Conservation (phyloP, 257 asterid species). For the Nicotiana benthamiana region DNA sequence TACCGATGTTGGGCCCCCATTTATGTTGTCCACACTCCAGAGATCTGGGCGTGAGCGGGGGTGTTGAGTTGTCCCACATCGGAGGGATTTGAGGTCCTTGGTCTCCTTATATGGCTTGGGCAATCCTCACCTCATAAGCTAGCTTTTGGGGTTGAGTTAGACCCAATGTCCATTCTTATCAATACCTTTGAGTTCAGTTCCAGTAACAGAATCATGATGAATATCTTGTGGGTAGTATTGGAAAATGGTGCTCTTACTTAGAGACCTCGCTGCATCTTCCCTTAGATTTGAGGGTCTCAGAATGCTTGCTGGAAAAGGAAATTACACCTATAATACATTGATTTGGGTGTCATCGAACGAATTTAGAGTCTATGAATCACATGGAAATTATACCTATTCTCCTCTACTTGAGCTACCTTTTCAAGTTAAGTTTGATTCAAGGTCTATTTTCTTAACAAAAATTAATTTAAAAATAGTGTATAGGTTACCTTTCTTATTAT, state of each 20-base stretch:
- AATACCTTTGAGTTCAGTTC: too few relatives aligned
- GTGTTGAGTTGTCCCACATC: too few relatives aligned
- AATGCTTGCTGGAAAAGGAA: not conserved
- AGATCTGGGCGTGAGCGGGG: too few relatives aligned
- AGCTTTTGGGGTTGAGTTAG: too few relatives aligned
- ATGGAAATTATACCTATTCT: too few relatives aligned
- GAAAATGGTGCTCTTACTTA: not conserved
- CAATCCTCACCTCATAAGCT: too few relatives aligned
- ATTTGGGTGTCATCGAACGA: not conserved
- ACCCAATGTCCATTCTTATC: too few relatives aligned
- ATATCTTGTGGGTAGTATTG: not conserved
- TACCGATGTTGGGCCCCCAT: too few relatives aligned
- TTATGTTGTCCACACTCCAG: too few relatives aligned
- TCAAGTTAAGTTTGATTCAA: not conserved
- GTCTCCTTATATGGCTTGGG: too few relatives aligned
- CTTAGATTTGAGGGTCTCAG: not conserved
- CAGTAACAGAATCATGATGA: too few relatives aligned
- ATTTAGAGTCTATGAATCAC: not conserved
- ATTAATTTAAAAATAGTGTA: not conserved
- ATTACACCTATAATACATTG: not conserved
- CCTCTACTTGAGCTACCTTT: not conserved
- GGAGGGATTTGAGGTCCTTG: too few relatives aligned
- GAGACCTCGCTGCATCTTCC: not conserved
- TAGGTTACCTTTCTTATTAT: not conserved
- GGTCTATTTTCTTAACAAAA: not conserved